Percentiles rank a stretch among this genome's conserved stretches.
Conservation (phyloP, 306 rosid species). For the Benincasa hispida region DNA sequence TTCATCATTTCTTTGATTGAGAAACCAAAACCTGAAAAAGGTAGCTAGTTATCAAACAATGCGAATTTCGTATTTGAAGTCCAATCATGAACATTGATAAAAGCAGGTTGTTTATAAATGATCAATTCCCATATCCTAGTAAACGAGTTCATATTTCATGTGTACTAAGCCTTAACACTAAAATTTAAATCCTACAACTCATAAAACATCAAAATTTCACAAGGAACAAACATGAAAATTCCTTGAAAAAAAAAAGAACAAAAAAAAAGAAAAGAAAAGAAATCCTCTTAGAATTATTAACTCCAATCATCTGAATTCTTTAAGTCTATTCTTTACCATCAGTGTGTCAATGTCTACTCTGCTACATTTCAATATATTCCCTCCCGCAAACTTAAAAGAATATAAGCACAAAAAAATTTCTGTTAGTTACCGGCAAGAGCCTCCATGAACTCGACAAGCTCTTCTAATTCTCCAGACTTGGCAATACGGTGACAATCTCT, state of each 20-base stretch:
- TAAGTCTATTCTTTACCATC: not conserved
- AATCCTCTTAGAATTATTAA: not conserved
- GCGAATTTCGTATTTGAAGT: not conserved
- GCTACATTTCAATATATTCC: not conserved
- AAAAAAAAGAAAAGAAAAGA: not conserved
- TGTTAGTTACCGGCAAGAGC: slow-evolving; percentile 48
- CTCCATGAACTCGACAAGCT: slow-evolving; percentile 70
- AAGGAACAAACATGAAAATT: not conserved
- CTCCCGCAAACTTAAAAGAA: not conserved
- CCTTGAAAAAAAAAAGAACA: no score
- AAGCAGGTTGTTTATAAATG: not conserved
- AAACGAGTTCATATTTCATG: not conserved
- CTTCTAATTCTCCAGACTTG: slow-evolving; percentile 30
- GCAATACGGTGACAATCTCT: slow-evolving; percentile 37
- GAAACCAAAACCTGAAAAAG: slow-evolving; percentile 61
- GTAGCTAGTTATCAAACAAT: slow-evolving; percentile 20
- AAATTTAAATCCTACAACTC: not conserved
- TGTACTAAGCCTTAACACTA: not conserved
- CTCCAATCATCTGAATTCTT: not conserved
- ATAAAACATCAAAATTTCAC: not conserved
- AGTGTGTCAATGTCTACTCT: not conserved
- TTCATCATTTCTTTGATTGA: slow-evolving; percentile 46
- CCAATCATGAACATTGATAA: not conserved
- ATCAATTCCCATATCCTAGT: not conserved
- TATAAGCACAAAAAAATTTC: not conserved